Percentiles rank a stretch among this genome's conserved stretches.
Conservation (phyloP, 106 monocot species). For the Dactylorhiza incarnata region DNA sequence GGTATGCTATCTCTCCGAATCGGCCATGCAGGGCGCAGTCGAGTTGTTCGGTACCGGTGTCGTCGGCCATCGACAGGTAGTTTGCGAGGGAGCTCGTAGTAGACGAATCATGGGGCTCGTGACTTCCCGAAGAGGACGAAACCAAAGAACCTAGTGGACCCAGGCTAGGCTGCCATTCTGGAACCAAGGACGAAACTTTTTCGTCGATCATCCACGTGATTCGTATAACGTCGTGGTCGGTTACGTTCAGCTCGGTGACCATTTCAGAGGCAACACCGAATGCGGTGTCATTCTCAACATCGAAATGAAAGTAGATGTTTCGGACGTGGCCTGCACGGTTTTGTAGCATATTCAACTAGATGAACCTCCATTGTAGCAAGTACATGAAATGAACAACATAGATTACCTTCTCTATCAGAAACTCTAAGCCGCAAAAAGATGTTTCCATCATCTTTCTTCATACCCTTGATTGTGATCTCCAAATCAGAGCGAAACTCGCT, state of each 20-base stretch:
- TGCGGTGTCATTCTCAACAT: slow-evolving; percentile 37
- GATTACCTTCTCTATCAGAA: slow-evolving; percentile 40
- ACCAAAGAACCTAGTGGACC: neutral
- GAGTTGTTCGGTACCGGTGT: neutral
- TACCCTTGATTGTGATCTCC: slow-evolving; percentile 47
- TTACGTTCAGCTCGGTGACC: slow-evolving; percentile 37
- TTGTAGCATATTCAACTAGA: neutral
- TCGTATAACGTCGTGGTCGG: slow-evolving; percentile 26
- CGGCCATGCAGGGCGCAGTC: neutral
- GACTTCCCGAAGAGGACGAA: neutral
- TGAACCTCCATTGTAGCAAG: no score
- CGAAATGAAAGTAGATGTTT: slow-evolving; percentile 39
- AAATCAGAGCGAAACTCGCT: slow-evolving; percentile 24
- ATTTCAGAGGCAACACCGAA: slow-evolving; percentile 47
- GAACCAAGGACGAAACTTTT: slow-evolving; percentile 34
- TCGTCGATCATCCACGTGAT: slow-evolving; percentile 45
- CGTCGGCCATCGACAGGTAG: neutral
- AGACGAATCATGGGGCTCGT: neutral
- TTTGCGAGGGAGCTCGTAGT: neutral
- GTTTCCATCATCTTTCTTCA: slow-evolving; percentile 32
- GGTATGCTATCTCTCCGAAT: neutral
- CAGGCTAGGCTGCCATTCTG: slow-evolving; percentile 19
- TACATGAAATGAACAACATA: neutral
- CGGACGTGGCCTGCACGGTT: slow-evolving; percentile 24
- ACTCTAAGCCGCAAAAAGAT: slow-evolving; percentile 48